Percentiles rank a stretch among this genome's conserved stretches.
Evolutionary conservation across 768 basidiomycete species (phyloP).

Genomic region (Grammothele lineata): DNA sequence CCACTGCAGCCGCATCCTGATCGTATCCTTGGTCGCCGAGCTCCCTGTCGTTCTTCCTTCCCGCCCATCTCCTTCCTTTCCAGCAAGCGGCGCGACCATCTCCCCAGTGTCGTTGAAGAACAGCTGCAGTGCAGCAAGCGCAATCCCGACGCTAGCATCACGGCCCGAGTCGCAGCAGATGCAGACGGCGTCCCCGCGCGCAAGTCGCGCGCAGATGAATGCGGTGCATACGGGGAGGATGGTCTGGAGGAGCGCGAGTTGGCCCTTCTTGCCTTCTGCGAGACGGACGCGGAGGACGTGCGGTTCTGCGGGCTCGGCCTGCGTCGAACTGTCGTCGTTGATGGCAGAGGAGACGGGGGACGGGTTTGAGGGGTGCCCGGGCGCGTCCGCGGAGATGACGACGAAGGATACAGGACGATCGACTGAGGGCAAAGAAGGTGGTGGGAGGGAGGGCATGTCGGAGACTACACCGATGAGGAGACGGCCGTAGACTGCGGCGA

Average conservation of each 20-base stretch:
- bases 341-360: no score
- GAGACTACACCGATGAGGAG: slow-evolving; percentile 37
- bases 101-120: slow-evolving; percentile 56
- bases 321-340: no score
- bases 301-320: not conserved
- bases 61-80: no score
- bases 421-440: not conserved
- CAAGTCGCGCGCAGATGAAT: slow-evolving; percentile 42
- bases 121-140: slow-evolving; percentile 49
- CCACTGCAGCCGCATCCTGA: slow-evolving; percentile 81
- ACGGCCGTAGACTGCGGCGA: slow-evolving; percentile 35
- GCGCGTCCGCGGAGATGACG: slow-evolving; percentile 18
- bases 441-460: slow-evolving; percentile 23
- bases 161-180: slow-evolving; percentile 54
- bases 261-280: slow-evolving; percentile 22
- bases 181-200: slow-evolving; percentile 35
- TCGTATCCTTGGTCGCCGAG: slow-evolving; percentile 48
- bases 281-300: slow-evolving; percentile 16
- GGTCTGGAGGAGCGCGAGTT: slow-evolving; percentile 30
- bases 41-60: not conserved
- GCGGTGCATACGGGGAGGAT: slow-evolving; percentile 45
- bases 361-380: not conserved
- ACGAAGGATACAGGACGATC: slow-evolving; percentile 24
- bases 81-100: slow-evolving; percentile 1
- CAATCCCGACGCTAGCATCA: slow-evolving; percentile 62